Evolutionary conservation across 768 basidiomycete species (phyloP), one percentile per base, ranked within the genome.

Genomic region (Lentinula lateritia): DNA sequence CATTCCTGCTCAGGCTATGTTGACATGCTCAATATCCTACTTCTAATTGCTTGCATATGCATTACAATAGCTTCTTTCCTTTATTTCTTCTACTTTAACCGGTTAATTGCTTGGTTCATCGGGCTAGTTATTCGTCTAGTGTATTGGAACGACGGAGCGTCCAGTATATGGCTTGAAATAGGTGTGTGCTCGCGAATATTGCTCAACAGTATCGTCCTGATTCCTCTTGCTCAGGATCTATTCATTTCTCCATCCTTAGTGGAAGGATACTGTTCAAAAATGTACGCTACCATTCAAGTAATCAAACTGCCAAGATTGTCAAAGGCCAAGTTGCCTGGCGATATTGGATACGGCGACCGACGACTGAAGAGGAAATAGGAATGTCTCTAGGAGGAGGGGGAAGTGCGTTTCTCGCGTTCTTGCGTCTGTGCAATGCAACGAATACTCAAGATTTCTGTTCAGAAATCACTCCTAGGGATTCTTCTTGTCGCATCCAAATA

Each of bases 41-140:
- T 93, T 28, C 77, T 92, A 64, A 77, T 87, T 62, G 78, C 85
- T 55, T 89, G 86, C 71, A 72, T 88, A 56, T 82, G 80, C 68
- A 83, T 83, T 53, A 72, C 79, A n/a, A 63, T 78, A 39, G 80
- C 79, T 15, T 75, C 87, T 6, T 73, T 91, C 60, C 76, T 92
- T 63, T 92, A 92, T 74, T 81, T 92, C 64, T 95, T 97, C 81
- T 97, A 90, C 76, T 93, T 90, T 85, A 95, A 94, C 74, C 85
- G 94, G 43, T 76, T 96, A 55, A 72, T 96, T 61, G 93, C 86
- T 0, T 83, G 81, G 59, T 62, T 90, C 59, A 74, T 94, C 62
- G 83, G 87, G 13, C 77, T 85, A 58, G 66, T 83, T 12, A 74
- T 96, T 53, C 89, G 93, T 34, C 68, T 92, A 6, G 73, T 83